These are phyloP conservation scores for Juglanconis juglandina DNA, from an alignment of 2,329 filamentous ascomycete genomes.

Conservation along the genomic window DNA sequence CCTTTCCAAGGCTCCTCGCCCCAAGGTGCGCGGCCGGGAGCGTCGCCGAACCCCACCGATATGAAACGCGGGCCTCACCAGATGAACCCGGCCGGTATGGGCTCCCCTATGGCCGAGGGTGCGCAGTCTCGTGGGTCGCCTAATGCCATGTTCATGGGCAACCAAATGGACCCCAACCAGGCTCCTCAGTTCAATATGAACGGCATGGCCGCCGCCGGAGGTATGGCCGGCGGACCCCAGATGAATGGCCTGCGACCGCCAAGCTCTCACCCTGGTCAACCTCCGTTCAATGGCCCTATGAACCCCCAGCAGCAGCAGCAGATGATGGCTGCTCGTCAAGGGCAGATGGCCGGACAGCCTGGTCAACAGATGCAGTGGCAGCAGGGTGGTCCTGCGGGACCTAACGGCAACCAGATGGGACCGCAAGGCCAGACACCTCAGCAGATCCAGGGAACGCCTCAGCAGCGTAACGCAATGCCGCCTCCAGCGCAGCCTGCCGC, in stretches of 20 bases:
- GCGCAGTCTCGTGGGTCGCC: slow-evolving; percentile 64
- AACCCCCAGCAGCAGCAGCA: slow-evolving; percentile 58
- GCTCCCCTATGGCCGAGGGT: slow-evolving; percentile 69
- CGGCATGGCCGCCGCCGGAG: slow-evolving; percentile 42
- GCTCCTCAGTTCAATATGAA: slow-evolving; percentile 54
- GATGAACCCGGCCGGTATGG: slow-evolving; percentile 65
- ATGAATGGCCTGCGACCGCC: slow-evolving; percentile 69
- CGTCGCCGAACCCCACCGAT: slow-evolving; percentile 73
- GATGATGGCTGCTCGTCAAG: slow-evolving; percentile 51
- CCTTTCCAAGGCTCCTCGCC: slow-evolving; percentile 68
- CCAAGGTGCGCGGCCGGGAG: slow-evolving; percentile 63
- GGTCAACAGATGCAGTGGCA: slow-evolving; percentile 49
- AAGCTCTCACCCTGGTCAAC: slow-evolving; percentile 60
- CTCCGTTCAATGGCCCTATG: slow-evolving; percentile 54
- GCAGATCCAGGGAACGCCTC: slow-evolving; percentile 65
- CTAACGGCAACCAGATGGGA: slow-evolving; percentile 40
- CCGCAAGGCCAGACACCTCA: slow-evolving; percentile 46
- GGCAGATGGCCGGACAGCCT: slow-evolving; percentile 29
- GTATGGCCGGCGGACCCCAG: slow-evolving; percentile 50
- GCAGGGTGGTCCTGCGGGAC: slow-evolving; percentile 29
- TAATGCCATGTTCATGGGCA: slow-evolving; percentile 58
- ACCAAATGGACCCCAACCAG: slow-evolving; percentile 61
- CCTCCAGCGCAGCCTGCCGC: slow-evolving; percentile 59
- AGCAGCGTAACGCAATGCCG: slow-evolving; percentile 62
- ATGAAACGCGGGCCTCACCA: slow-evolving; percentile 77